Evolutionary conservation across 352 stramenopile genomes (phyloP).

Genomic region (Saprolegnia parasitica): DNA sequence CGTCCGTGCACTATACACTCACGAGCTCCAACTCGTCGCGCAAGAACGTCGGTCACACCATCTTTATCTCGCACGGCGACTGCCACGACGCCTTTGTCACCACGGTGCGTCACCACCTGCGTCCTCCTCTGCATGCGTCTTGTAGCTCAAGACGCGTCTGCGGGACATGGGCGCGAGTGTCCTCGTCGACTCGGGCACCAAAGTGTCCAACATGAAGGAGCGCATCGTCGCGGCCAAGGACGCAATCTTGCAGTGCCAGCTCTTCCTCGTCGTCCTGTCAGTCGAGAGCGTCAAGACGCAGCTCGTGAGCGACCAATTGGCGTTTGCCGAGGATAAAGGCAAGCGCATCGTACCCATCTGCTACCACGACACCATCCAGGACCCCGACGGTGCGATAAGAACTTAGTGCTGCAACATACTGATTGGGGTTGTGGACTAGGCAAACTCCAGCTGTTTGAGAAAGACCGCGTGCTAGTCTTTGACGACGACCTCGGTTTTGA

Average conservation of each 20-base stretch:
- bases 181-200: slow-evolving; percentile 20
- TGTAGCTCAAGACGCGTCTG: not conserved
- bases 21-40: not conserved
- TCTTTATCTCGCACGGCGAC: slow-evolving; percentile 70
- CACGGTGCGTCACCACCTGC: not conserved
- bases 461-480: slow-evolving; percentile 45
- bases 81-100: slow-evolving; percentile 53
- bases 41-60: slow-evolving; percentile 36
- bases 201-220: slow-evolving; percentile 46
- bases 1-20: slow-evolving; percentile 2
- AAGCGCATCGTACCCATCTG: slow-evolving; percentile 70
- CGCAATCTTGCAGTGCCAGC: slow-evolving; percentile 70
- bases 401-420: not conserved
- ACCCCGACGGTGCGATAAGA: not conserved
- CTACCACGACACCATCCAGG: slow-evolving; percentile 13
- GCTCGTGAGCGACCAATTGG: slow-evolving; percentile 75
- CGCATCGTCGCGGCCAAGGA: slow-evolving; percentile 75
- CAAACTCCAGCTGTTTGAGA: slow-evolving; percentile 15
- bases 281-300: slow-evolving; percentile 62
- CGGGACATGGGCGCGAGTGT: slow-evolving; percentile 1
- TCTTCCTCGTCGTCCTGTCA: slow-evolving; percentile 74
- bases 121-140: no score
- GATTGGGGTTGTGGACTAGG: not conserved
- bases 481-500: slow-evolving; percentile 60
- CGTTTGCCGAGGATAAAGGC: slow-evolving; percentile 78